These are phyloP conservation scores for Geotrichum carabidarum DNA, from an alignment of 1,139 yeast genomes.

Conservation along the genomic window DNA sequence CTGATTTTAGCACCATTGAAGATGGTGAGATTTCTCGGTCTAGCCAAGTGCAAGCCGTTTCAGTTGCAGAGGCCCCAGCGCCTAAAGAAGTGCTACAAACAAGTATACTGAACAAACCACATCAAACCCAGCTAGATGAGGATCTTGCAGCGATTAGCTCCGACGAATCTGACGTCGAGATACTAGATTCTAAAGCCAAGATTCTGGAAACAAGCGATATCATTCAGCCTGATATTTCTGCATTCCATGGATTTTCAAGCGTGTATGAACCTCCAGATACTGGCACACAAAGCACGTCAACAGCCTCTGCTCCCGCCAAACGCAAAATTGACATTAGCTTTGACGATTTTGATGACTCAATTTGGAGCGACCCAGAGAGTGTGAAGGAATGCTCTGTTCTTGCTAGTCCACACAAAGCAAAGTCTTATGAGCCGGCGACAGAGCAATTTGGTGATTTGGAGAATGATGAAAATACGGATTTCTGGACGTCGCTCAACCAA, in stretches of 20 bases:
- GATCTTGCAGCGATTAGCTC: neutral
- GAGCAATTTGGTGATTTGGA: neutral
- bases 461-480: neutral
- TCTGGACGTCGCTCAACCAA: slow-evolving; percentile 2
- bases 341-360: slow-evolving; percentile 5
- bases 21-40: neutral
- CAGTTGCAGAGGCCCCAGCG: neutral
- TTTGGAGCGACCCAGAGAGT: neutral
- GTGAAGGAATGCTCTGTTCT: neutral
- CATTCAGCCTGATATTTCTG: neutral
- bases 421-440: neutral
- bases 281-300: neutral
- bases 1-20: neutral
- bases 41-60: neutral
- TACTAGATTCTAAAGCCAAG: neutral
- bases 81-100: neutral
- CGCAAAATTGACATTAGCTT: neutral
- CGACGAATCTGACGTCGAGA: neutral
- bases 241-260: neutral
- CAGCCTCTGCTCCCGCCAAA: neutral
- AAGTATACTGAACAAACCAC: neutral
- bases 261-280: neutral
- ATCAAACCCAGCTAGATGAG: neutral
- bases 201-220: neutral
- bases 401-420: neutral